Percentiles rank a stretch among this genome's conserved stretches.
Conservation (phyloP, 345 rosid species). For the Eucalyptus curtisii region DNA sequence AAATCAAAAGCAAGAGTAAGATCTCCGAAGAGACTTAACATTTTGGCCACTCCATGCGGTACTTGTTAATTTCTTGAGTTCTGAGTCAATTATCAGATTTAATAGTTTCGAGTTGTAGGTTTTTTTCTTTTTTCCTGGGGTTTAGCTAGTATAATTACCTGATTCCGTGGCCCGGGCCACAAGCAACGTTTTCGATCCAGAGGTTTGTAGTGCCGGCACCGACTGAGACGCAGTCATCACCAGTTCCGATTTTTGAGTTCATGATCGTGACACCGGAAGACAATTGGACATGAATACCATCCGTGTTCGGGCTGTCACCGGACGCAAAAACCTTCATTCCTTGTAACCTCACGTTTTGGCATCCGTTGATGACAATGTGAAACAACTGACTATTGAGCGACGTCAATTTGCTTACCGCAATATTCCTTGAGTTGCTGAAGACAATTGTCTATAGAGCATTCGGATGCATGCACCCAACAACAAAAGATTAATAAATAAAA, state of each 20-base stretch:
- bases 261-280: conserved; percentile 40
- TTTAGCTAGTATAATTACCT: conserved; percentile 6
- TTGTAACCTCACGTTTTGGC: conserved; percentile 33
- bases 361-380: conserved; percentile 50
- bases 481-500: neutral
- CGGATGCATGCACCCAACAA: neutral
- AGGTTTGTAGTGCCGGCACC: conserved; percentile 55
- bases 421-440: conserved; percentile 37
- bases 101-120: neutral
- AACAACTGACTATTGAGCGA: conserved; percentile 58
- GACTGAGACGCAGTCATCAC: conserved; percentile 62
- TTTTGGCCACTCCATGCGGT: neutral
- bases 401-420: conserved; percentile 30
- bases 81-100: neutral
- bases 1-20: neutral
- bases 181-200: conserved; percentile 35
- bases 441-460: conserved; percentile 15
- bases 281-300: conserved; percentile 51
- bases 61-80: neutral
- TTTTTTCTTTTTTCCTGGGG: neutral
- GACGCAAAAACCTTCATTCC: conserved; percentile 36
- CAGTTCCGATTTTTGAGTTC: conserved; percentile 31
- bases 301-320: conserved; percentile 69
- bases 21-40: neutral
- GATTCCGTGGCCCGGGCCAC: conserved; percentile 80